A percentile compares a stretch with the other conserved stretches of the same genome.
These are phyloP conservation scores for Russula abietina DNA, from an alignment of 768 basidiomycete genomes.

Conservation along the genomic window DNA sequence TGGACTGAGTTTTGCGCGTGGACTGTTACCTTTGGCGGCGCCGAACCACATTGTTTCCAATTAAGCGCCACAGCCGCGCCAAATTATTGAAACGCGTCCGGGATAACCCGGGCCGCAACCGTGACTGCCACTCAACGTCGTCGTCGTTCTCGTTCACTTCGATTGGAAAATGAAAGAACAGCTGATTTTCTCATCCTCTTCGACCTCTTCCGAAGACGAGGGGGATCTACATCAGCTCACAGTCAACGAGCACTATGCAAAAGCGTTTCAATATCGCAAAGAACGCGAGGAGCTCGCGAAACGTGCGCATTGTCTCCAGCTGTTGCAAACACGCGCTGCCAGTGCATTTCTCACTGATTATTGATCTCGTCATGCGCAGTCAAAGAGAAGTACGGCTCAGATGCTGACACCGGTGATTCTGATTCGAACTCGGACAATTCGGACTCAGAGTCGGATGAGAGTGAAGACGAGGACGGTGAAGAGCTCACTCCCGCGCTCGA, in stretches of 20 bases:
- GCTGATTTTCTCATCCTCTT: constrained; percentile 16
- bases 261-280: constrained; percentile 77
- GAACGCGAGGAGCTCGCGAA: constrained; percentile 80
- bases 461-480: constrained; percentile 91
- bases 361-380: constrained; percentile 41
- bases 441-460: constrained; percentile 72
- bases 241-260: constrained; percentile 72
- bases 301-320: constrained; percentile 42
- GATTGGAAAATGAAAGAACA: constrained; percentile 15
- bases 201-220: constrained; percentile 29
- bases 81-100: no score
- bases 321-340: no score
- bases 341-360: not conserved
- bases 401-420: constrained; percentile 48
- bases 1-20: no score
- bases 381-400: constrained; percentile 83
- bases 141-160: no score
- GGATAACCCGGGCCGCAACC: no score
- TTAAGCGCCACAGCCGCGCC: no score
- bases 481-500: constrained; percentile 91
- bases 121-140: not conserved
- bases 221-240: constrained; percentile 47
- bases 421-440: constrained; percentile 37
- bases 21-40: no score
- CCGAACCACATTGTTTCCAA: no score